Base-by-base conservation (phyloP, 1,284 basidiomycete genomes). In the Microbotryomycetes sp. region DNA sequence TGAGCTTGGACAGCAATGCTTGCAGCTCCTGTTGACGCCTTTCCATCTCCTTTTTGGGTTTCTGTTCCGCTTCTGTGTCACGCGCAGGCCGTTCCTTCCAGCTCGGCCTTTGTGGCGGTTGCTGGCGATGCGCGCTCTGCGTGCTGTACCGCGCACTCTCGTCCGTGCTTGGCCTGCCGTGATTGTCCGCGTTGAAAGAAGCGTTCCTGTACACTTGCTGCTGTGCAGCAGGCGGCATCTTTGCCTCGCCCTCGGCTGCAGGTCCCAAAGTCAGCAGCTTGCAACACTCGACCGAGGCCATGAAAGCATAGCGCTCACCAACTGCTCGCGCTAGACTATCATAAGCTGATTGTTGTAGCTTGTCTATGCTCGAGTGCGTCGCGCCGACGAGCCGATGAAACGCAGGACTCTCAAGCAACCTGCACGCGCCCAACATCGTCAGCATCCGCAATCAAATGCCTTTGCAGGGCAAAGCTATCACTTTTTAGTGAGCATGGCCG, bases 401-500 rank as follows among this genome's bases (percentile, higher is more conserved):
- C 18, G 35, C 35, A 11, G 35, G 35, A 41, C 35, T 41, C 18
- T 41, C 35, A 41, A 41, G 35, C 35, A 41, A 18, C 35, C 18
- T 9, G 9, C 9, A 18, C 35, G 35, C 35, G 35, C 9, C 35
- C 11, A 41, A 41, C 35, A 41, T 11, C 35, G 35, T 41, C 35
- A 41, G 35, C 18, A 18, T 41, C 35, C 9, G 9, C 9, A 11
- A 9, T 9, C 9, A 9, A 41, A 41, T 18, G 18, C 35, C 35
- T 41, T 41, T n/a, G n/a, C n/a, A n/a, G n/a, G n/a, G n/a, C 35
- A 41, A 41, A 41, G 35, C 35, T 41, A 41, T 41, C 18, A 18
- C 55, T 65, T 62, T n/a, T 65, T 62, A n/a, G 60, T 62, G 5
- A 57, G 27, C 41, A 62, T 51, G 1, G 64, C 64, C 3, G 60